Percentiles rank a stretch among this genome's conserved stretches.
Conservation (phyloP, 2,329 filamentous ascomycete species). For the Hymenoscyphus repandus region DNA sequence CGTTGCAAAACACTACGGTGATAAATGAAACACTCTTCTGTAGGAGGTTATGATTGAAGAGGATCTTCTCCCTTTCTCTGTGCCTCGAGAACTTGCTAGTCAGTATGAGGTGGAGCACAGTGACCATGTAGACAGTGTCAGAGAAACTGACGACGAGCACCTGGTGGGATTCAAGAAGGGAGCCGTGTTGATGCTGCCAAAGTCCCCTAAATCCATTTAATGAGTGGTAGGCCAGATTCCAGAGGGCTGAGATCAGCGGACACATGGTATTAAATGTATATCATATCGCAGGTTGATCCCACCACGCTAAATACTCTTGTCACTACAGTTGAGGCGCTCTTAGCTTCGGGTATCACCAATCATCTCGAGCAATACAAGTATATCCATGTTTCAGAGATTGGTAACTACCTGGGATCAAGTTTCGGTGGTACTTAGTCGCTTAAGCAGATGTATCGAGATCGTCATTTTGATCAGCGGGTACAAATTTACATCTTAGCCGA, state of each 20-base stretch:
- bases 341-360: conserved; percentile 89
- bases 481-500: conserved; percentile 98
- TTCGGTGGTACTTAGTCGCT: conserved; percentile 88
- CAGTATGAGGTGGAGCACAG: background rate
- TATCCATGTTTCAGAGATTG: conserved; percentile 90
- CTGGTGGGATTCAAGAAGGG: background rate
- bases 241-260: conserved; percentile 90
- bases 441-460: conserved; percentile 92
- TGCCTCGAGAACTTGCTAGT: background rate
- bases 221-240: conserved; percentile 76
- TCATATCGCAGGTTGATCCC: conserved; percentile 91
- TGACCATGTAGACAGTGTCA: background rate
- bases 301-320: conserved; percentile 91
- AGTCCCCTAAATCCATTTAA: background rate
- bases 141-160: background rate
- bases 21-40: too few species aligned
- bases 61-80: background rate
- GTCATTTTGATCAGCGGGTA: conserved; percentile 87
- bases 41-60: background rate
- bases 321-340: conserved; percentile 79
- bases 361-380: conserved; percentile 99
- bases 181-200: background rate
- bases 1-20: too few species aligned
- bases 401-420: conserved; percentile 94
- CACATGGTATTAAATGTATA: conserved; percentile 92